phyloP scores from a whole-genome alignment of 139 green algal genomes.

The Chlamydomonas applanata region DNA sequence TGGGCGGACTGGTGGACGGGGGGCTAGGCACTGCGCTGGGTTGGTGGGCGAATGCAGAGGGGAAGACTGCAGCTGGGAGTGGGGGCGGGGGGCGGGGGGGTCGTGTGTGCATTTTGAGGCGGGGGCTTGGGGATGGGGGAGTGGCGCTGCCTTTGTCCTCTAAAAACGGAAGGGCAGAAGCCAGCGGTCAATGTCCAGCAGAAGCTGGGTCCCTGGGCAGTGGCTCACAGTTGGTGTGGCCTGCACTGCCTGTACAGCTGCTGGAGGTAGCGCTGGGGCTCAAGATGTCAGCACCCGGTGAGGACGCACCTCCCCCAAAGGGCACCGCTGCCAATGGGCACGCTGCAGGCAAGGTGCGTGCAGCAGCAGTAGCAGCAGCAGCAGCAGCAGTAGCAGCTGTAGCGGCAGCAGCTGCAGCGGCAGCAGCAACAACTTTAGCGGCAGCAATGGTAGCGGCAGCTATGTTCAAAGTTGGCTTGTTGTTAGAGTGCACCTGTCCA shows the following conservation, averaged over 20 bases:
- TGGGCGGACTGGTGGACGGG: no score
- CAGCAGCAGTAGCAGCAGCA: background rate
- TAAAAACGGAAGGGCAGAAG: no score
- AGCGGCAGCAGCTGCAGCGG: background rate
- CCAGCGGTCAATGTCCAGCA: no score
- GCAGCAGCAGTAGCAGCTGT: background rate
- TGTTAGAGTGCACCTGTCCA: no score
- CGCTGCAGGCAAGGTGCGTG: background rate
- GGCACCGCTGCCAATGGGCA: constrained; percentile 20
- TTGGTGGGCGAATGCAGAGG: no score
- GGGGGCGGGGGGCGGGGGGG: background rate
- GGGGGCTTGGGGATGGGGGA: no score
- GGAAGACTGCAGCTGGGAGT: constrained; percentile 15
- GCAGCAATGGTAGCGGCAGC: background rate
- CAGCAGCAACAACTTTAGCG: background rate
- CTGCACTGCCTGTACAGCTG: constrained; percentile 20
- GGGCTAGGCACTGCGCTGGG: no score
- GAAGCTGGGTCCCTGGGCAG: no score
- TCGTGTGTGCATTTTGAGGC: no score
- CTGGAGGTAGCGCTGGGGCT: constrained; percentile 64
- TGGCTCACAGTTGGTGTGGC: no score
- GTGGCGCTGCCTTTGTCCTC: no score
- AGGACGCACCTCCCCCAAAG: background rate
- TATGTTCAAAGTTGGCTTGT: no score
- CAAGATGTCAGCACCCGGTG: constrained; percentile 31